phyloP scores from a whole-genome alignment of 2,329 filamentous ascomycete genomes.

The Immersiporthe knoxdaviesiana region DNA sequence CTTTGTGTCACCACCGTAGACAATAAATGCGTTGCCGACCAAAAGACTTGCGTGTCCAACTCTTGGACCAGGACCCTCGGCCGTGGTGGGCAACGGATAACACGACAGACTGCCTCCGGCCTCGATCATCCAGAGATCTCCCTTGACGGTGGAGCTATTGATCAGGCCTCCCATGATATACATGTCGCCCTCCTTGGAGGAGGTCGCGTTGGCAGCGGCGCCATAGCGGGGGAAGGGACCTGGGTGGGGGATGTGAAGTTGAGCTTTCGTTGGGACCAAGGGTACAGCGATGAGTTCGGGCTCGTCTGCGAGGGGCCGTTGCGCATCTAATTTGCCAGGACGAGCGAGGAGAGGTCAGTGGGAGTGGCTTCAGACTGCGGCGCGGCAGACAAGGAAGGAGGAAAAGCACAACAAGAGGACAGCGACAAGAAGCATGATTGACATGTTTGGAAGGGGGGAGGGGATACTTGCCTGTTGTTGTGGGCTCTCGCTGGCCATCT shows the following conservation, averaged over 20 bases:
- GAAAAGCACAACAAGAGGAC: background rate
- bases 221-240: conserved; percentile 97
- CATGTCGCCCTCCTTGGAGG: conserved; percentile 95
- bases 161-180: conserved; percentile 98
- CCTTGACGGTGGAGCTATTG: conserved; percentile 92
- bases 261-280: conserved; percentile 89
- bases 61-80: conserved; percentile 91
- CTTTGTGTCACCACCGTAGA: conserved; percentile 98
- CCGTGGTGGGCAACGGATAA: conserved; percentile 87
- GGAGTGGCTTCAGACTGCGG: background rate
- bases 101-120: conserved; percentile 85
- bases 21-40: conserved; percentile 98
- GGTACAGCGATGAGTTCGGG: conserved; percentile 82
- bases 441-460: too few relatives aligned
- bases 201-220: conserved; percentile 88
- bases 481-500: conserved; percentile 44
- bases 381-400: background rate
- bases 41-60: conserved; percentile 93
- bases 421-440: background rate
- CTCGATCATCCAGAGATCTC: conserved; percentile 97
- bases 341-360: conserved; percentile 29
- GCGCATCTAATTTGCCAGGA: conserved; percentile 49
- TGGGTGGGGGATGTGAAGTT: conserved; percentile 80
- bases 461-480: conserved; percentile 47
- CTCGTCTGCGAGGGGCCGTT: conserved; percentile 55